These are phyloP conservation scores for Gracilariopsis chorda DNA, from an alignment of 23 red algal genomes.

Conservation along the genomic window DNA sequence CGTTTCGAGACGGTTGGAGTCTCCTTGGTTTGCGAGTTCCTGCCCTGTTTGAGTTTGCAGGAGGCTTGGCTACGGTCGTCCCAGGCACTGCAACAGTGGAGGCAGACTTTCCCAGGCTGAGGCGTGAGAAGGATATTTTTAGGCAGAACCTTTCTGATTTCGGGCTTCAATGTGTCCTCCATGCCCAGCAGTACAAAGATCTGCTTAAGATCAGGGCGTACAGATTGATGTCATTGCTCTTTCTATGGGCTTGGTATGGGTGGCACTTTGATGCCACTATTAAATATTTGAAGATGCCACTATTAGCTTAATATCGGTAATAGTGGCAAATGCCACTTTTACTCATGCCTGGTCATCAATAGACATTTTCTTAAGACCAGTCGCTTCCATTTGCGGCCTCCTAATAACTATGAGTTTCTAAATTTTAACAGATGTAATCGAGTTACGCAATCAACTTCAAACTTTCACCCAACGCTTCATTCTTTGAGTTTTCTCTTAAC, in stretches of 20 bases:
- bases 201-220: neutral
- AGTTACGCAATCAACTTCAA: too few species aligned
- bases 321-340: neutral
- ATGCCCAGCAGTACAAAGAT: neutral
- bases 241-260: neutral
- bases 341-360: neutral
- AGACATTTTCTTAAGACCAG: too few species aligned
- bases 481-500: too few species aligned
- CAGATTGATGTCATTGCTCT: neutral
- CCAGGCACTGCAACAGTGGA: neutral
- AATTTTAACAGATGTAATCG: too few species aligned
- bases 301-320: neutral
- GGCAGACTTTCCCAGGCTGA: neutral
- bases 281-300: neutral
- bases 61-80: neutral
- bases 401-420: too few species aligned
- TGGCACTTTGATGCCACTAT: neutral
- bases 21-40: neutral
- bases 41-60: neutral
- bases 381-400: too few species aligned
- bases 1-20: neutral
- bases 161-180: neutral
- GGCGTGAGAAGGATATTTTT: neutral
- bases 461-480: too few species aligned
- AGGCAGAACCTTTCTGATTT: neutral